Conservation (phyloP, 306 rosid genomes). For the Glycine latifolia region DNA sequence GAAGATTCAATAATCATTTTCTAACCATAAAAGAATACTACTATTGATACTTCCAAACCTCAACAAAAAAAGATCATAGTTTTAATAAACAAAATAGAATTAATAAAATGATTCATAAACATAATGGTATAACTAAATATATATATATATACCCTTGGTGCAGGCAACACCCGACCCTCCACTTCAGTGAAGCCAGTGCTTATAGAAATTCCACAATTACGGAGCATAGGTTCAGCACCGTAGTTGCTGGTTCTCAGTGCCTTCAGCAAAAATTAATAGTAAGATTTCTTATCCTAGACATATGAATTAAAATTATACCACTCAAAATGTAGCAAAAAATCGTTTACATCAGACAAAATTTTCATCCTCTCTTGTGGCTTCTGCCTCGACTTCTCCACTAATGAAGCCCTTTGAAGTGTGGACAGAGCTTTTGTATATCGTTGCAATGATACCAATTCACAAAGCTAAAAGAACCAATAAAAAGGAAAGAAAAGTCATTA, state of each 20-base stretch:
- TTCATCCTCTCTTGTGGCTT: conserved; percentile 95
- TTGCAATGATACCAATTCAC: conserved; percentile 81
- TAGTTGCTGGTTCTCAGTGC: conserved; percentile 79
- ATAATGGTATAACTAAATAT: conserved; percentile 1
- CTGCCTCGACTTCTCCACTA: conserved; percentile 94
- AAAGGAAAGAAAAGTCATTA: not conserved
- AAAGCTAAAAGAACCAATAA: conserved; percentile 59
- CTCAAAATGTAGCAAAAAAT: conserved; percentile 34
- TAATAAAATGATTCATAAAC: not conserved
- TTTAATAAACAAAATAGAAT: not conserved
- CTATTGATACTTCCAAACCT: not conserved
- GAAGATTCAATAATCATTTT: conserved; percentile 37
- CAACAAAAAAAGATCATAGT: too few relatives aligned
- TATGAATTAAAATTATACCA: not conserved
- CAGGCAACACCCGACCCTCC: conserved; percentile 91
- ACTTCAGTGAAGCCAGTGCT: conserved; percentile 76
- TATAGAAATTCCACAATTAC: conserved; percentile 74
- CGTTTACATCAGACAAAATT: conserved; percentile 72
- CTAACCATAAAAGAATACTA: not conserved
- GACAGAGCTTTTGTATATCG: conserved; percentile 87
- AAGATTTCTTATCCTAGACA: conserved; percentile 18
- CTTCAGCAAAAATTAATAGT: conserved; percentile 51
- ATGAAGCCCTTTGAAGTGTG: conserved; percentile 80
- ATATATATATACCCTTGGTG: conserved; percentile 73
- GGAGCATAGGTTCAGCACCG: conserved; percentile 85